Evolutionary conservation across 1,139 yeast genomes (phyloP), one percentile per base, ranked within the genome.

Genomic region (Blastobotrys capitulatus): DNA sequence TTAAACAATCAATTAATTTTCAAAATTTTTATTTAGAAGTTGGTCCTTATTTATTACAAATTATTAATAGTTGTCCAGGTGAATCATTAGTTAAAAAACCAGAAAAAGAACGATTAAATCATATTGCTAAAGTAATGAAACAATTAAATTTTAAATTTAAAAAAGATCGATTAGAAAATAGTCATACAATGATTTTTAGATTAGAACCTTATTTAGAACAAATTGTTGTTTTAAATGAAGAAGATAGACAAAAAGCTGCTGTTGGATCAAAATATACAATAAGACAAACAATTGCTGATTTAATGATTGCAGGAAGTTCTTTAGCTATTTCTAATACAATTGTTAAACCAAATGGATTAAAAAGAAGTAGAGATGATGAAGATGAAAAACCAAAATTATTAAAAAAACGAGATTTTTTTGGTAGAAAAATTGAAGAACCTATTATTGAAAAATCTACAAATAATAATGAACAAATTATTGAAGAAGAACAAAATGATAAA

Each of bases 131-230:
- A 4, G 58, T 58, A 6, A 56, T 69, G 63, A 46, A 52, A 8
- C 59, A 56, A 13, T 42, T 63, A 6, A 63, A 60, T 13, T n/a
- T 67, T 7, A 44, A 52, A 31, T 57, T 65, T 35, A 35, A 52
- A 10, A 60, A 62, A 36, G 66, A 63, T 36, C 56, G 56, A 39
- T 54, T 63, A 7, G 71, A 66, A 8, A 60, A 55, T 32, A 19
- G n/a, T n/a, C 70, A 71, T 1, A 52, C 63, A 2, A 44, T 52
- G 22, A 61, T 61, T 12, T 61, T 56, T 41, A 56, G 63, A 19
- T 47, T 66, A 9, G 72, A 69, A 10, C 73, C 73, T 47, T 67
- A 72, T 1, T 44, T 68, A n/a, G 70, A 69, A 51, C 57, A 55
- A 15, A 50, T 66, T 10, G 64, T 61, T 1, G 38, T 57, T 7